phyloP scores from a whole-genome alignment of 2,329 filamentous ascomycete species.

The Helotiales sp. region DNA sequence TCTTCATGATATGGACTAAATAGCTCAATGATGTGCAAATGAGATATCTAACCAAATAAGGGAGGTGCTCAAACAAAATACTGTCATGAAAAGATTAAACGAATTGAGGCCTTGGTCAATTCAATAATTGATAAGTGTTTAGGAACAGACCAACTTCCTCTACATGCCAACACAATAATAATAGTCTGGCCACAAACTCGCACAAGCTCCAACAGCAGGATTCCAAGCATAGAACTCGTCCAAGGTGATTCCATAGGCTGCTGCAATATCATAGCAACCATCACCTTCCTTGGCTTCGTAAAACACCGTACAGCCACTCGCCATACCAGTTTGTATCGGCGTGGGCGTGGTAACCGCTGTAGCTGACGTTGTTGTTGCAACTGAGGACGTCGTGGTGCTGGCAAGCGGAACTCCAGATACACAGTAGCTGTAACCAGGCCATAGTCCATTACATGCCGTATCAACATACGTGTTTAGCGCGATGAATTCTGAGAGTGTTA shows the following conservation, averaged over 20 bases:
- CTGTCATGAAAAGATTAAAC: too few species aligned
- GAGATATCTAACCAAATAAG: too few species aligned
- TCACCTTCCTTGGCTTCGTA: not conserved
- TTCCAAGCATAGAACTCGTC: not conserved
- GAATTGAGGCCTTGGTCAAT: too few species aligned
- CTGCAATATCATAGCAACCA: not conserved
- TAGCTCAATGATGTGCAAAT: not conserved
- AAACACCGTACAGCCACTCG: constrained; percentile 33
- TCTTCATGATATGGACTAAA: too few species aligned
- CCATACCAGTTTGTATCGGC: constrained; percentile 33
- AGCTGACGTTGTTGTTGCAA: constrained; percentile 13
- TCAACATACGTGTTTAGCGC: not conserved
- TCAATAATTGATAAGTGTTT: too few species aligned
- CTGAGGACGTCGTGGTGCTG: constrained; percentile 5
- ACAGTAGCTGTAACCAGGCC: not conserved
- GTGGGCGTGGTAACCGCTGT: constrained; percentile 31
- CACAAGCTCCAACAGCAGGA: not conserved
- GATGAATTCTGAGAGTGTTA: not conserved
- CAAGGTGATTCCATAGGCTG: not conserved
- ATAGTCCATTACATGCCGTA: not conserved
- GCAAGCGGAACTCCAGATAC: not conserved
- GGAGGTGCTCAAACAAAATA: too few species aligned
- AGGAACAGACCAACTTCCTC: too few species aligned
- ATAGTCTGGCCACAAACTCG: not conserved
- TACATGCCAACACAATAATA: not conserved